Evolutionary conservation across 2,329 filamentous ascomycete species (phyloP).

Genomic region (Phoma herbarum): DNA sequence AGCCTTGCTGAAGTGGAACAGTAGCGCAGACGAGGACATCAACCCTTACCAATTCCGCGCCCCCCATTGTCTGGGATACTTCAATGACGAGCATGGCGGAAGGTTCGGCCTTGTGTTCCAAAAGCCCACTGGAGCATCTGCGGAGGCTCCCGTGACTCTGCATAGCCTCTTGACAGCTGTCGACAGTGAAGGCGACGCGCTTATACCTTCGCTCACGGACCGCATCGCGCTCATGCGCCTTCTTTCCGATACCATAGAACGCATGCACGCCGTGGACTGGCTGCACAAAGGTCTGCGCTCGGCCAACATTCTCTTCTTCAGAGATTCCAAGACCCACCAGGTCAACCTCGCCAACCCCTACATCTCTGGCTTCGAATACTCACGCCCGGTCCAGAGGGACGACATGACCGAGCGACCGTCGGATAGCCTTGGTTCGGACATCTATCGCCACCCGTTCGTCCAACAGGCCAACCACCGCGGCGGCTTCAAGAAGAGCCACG

Average conservation of each 20-base stretch:
- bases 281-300: conserved; percentile 67
- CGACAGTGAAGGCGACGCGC: background rate
- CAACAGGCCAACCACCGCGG: conserved; percentile 49
- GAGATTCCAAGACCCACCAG: conserved; percentile 20
- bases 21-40: background rate
- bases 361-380: conserved; percentile 65
- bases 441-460: conserved; percentile 61
- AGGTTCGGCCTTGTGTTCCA: conserved; percentile 65
- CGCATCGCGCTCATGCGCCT: conserved; percentile 62
- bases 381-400: conserved; percentile 59
- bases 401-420: conserved; percentile 62
- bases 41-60: conserved; percentile 35
- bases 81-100: conserved; percentile 45
- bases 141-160: no score
- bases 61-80: conserved; percentile 49
- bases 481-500: conserved; percentile 60
- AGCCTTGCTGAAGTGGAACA: conserved; percentile 35
- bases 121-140: conserved; percentile 46
- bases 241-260: conserved; percentile 63
- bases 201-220: conserved; percentile 61
- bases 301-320: conserved; percentile 64
- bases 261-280: conserved; percentile 66
- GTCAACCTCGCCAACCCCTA: conserved; percentile 56
- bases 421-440: conserved; percentile 56
- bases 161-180: no score